Base-by-base conservation (phyloP, 2,329 filamentous ascomycete species). In the Alternaria atra region DNA sequence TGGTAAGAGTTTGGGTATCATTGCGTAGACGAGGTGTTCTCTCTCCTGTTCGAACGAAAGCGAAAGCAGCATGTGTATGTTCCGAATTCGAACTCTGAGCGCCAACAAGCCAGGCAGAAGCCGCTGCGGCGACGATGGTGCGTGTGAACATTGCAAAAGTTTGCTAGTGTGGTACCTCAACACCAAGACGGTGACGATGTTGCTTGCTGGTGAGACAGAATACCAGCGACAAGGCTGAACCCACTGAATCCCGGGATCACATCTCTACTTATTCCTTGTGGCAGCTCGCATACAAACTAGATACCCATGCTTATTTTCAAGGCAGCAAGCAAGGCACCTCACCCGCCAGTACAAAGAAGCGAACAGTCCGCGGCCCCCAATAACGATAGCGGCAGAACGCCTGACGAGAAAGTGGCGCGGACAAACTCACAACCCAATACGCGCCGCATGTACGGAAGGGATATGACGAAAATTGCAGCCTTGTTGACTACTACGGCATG, bases 31-130 rank as follows among this genome's bases (percentile, higher is more conserved):
- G 67, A 3, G 86, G 86, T 6, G 84, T 86, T 52, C 81, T 82
- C 60, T 88, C 86, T 60, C 87, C 87, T 51, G 84, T 80, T 23
- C 83, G 77, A 35, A 84, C 83, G 68, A 85, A 87, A 56, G 85
- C 80, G 50, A 88, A 85, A 23, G 84, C 80, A 40, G 81, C 82
- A 78, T 80, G 80, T 50, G 80, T 73, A 29, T 79, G 79, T 61
- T 80, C 69, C 1, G 44, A 17, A 32, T 60, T 40, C 29, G 55
- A 32, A 47, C 25, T 51, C 44, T 69, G 67, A 4, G 72, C 73
- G 32, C 55, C 60, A 25, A 55, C 65, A 37, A 72, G 62, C 65
- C 67, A 72, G 54, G 69, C 71, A 30, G 68, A 64, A 55, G 70
- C 72, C 65, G 75, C 39, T 30, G 71, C 44, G 17, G 68, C 64